Evolutionary conservation across 2,329 filamentous ascomycete genomes (phyloP), one percentile per base, ranked within the genome.

Genomic region (Aureobasidium uvarum): DNA sequence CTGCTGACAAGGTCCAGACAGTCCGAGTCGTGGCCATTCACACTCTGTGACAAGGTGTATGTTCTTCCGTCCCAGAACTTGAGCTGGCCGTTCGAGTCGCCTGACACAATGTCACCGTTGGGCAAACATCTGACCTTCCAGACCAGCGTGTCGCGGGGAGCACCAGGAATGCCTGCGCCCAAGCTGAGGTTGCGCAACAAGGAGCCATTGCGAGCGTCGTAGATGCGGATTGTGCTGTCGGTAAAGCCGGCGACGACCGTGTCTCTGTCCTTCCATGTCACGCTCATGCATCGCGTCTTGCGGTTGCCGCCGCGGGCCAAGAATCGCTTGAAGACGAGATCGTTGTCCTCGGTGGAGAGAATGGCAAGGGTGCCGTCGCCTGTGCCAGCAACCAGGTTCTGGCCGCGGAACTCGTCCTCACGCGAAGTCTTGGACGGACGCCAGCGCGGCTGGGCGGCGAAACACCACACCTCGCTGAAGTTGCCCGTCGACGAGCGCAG

Each of bases 381-480:
- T 69, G 94, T 98, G 16, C 95, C 95, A 62, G 88, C 90, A 14
- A 96, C 89, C 46, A 99, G 83, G 74, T 91, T 89, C 76, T 79
- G 80, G 59, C 75, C 74, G 13, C 68, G 56, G 66, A 72, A 71
- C 36, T 71, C 71, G 13, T 73, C 72, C 28, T 51, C 38, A 18
- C 59, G 66, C 48, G 66, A 28, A 4, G 60, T 66, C 66, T 70
- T 70, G 50, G 54, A 52, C 14, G 75, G 67, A 66, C 80, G 78
- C 75, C 78, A 79, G 69, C 82, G 81, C 3, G 94, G 95, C 78
- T 97, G 94, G 16, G 89, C 90, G 66, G 91, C 91, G 72, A 99
- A 85, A 78, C 94, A 98, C 95, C 95, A 99, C 68, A 98, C 94
- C 73, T 97, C 93, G 69, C 92, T 93, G 77, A 96, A 92, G 77